phyloP scores from a whole-genome alignment of 768 basidiomycete species.

The Lentinula raphanica region DNA sequence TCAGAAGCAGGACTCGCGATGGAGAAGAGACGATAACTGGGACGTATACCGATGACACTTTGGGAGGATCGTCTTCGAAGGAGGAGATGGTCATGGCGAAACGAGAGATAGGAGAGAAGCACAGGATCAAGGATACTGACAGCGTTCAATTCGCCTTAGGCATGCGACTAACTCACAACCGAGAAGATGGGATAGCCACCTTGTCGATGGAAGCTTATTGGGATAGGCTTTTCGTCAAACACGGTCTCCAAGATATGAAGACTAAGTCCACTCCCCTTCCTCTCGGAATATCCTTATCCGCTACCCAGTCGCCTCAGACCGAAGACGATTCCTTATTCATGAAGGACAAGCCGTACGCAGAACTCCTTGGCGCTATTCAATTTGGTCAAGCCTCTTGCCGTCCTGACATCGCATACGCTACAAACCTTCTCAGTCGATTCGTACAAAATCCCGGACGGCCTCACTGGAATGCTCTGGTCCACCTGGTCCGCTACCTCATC shows the following conservation, averaged over 20 bases:
- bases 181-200: not conserved
- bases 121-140: constrained; percentile 2
- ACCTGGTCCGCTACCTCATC: not conserved
- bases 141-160: constrained; percentile 4
- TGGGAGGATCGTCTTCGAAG: not conserved
- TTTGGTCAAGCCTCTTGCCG: not conserved
- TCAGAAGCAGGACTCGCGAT: not conserved
- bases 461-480: constrained; percentile 3
- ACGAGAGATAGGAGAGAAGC: not conserved
- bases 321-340: constrained; percentile 4
- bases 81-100: constrained; percentile 1
- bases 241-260: constrained; percentile 2
- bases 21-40: constrained; percentile 6
- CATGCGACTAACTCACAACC: constrained; percentile 9
- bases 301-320: not conserved
- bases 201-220: constrained; percentile 7
- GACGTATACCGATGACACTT: constrained; percentile 8
- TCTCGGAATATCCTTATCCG: constrained; percentile 3
- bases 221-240: constrained; percentile 9
- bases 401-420: not conserved
- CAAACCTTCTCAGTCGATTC: constrained; percentile 2
- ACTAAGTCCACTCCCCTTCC: constrained; percentile 10
- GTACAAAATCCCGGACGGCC: not conserved
- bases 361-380: not conserved
- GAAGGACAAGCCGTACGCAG: not conserved